Conservation (phyloP, 306 rosid species). For the Quercus dentata region DNA sequence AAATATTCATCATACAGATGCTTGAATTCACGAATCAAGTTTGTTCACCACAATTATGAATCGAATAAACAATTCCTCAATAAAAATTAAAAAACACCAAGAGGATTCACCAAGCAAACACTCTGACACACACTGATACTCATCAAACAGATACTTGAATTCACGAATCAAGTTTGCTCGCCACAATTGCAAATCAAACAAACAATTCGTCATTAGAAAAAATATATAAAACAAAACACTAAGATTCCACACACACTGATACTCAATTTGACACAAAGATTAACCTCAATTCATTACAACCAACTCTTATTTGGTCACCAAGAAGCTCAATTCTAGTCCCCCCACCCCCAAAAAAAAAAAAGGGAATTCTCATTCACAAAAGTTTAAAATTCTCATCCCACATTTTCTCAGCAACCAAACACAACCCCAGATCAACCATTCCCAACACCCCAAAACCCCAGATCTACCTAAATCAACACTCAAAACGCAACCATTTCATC, state of each 20-base stretch:
- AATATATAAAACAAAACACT: too few species aligned
- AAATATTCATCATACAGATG: too few species aligned
- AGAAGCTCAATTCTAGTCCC: not conserved
- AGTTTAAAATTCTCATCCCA: not conserved
- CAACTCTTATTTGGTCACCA: not conserved
- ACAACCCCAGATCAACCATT: slow-evolving; percentile 17
- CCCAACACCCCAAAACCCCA: slow-evolving; percentile 15
- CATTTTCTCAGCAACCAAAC: slow-evolving; percentile 11
- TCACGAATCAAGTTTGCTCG: too few species aligned
- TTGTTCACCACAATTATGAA: not conserved
- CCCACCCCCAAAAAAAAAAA: not conserved
- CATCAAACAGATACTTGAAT: too few species aligned
- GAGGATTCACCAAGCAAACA: not conserved
- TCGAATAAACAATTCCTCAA: not conserved
- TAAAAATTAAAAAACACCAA: too few species aligned
- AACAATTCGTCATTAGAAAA: not conserved
- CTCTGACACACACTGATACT: not conserved
- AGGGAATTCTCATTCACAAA: not conserved
- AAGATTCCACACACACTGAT: not conserved
- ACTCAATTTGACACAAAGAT: not conserved
- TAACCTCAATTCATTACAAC: not conserved
- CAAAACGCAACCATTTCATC: not conserved
- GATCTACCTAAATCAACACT: slow-evolving; percentile 40
- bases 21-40: too few species aligned
- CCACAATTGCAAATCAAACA: not conserved